phyloP scores from a whole-genome alignment of 331 rosid species.

The Ulmus americana region DNA sequence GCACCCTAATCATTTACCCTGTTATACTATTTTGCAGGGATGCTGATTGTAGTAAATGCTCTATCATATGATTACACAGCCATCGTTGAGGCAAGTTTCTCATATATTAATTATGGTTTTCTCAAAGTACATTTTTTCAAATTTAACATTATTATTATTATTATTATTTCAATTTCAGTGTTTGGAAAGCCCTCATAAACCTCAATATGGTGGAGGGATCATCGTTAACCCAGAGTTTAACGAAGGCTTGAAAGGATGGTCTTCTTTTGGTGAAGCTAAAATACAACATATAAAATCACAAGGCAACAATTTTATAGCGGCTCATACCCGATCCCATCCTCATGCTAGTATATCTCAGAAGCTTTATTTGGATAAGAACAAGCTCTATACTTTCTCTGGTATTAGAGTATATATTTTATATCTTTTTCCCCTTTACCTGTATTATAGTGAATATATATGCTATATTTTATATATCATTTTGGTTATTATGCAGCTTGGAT shows the following conservation, averaged over 20 bases:
- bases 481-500: conserved; percentile 50
- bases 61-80: conserved; percentile 45
- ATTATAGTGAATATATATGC: background rate
- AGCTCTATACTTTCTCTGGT: conserved; percentile 63
- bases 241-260: conserved; percentile 55
- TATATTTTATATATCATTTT: background rate
- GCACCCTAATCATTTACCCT: too few relatives aligned
- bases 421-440: background rate
- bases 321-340: conserved; percentile 41
- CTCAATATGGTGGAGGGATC: conserved; percentile 58
- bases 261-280: conserved; percentile 33
- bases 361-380: conserved; percentile 28
- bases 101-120: background rate
- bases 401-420: background rate
- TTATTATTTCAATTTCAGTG: conserved; percentile 34
- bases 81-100: conserved; percentile 33
- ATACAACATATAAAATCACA: conserved; percentile 41
- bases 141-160: background rate
- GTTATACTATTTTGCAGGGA: conserved; percentile 20
- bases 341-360: conserved; percentile 48
- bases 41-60: conserved; percentile 26
- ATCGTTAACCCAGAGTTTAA: conserved; percentile 53
- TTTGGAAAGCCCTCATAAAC: conserved; percentile 33
- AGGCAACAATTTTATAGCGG: conserved; percentile 54
- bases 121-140: background rate